Evolutionary conservation across 148 eudicot species (phyloP).

Genomic region (Spergularia bocconei): DNA sequence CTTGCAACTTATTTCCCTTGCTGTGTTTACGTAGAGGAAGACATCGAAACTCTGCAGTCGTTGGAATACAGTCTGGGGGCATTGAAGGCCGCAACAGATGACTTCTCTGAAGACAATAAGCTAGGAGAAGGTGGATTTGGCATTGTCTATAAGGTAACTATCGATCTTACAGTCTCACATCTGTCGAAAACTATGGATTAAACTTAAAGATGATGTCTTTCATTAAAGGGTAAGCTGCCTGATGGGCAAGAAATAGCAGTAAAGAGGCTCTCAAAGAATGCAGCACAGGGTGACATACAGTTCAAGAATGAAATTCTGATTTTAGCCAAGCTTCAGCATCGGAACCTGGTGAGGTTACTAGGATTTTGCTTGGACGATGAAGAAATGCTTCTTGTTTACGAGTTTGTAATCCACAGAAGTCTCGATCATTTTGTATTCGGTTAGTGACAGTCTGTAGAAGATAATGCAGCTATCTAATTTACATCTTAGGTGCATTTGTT

Average conservation of each 20-base stretch:
- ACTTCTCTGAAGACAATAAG: constrained; percentile 43
- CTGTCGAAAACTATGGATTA: background rate
- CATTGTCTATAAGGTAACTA: constrained; percentile 46
- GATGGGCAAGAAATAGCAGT: constrained; percentile 31
- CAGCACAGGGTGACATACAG: constrained; percentile 24
- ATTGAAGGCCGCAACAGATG: constrained; percentile 37
- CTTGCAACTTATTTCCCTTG: background rate
- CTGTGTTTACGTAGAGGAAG: constrained; percentile 21
- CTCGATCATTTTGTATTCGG: constrained; percentile 24
- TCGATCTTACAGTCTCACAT: background rate
- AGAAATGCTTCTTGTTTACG: constrained; percentile 35
- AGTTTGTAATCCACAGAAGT: constrained; percentile 26
- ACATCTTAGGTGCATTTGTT: background rate
- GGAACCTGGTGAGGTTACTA: constrained; percentile 27
- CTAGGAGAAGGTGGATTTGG: constrained; percentile 68
- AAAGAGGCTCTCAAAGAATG: constrained; percentile 20
- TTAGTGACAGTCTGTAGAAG: constrained; percentile 11
- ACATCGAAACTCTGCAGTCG: constrained; percentile 24
- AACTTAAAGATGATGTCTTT: background rate
- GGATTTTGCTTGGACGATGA: constrained; percentile 34
- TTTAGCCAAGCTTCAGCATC: constrained; percentile 30
- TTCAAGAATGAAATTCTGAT: constrained; percentile 32
- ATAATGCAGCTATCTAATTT: no score
- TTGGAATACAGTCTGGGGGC: constrained; percentile 23
- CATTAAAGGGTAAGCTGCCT: constrained; percentile 26